Conservation (phyloP, 306 rosid species). For the peach (Prunus persica) region Prunus_persica_NCBIv2 NC_034011.1:16227001-16227500, state of each 20-base stretch:
- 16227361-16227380: slow-evolving; percentile 37
- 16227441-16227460: not conserved
- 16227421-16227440: not conserved
- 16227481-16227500: not conserved
- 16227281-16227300: slow-evolving; percentile 52
- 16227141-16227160: slow-evolving; percentile 43
- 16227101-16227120: slow-evolving; percentile 31
- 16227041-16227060: slow-evolving; percentile 45
- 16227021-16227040: slow-evolving; percentile 86
- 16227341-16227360: slow-evolving; percentile 60
- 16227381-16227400: slow-evolving; percentile 10
- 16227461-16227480: not conserved
- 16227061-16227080: slow-evolving; percentile 56
- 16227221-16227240: slow-evolving; percentile 41
- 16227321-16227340: slow-evolving; percentile 63
- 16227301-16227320: slow-evolving; percentile 48
- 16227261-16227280: slow-evolving; percentile 41
- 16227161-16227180: slow-evolving; percentile 38
- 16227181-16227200: slow-evolving; percentile 40
- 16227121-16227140: slow-evolving; percentile 35
- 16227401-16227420: not conserved
- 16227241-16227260: slow-evolving; percentile 38
- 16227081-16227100: slow-evolving; percentile 41
- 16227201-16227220: slow-evolving; percentile 27
- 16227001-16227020: slow-evolving; percentile 88